These are phyloP conservation scores for Candida frijolesensis DNA, from an alignment of 1,139 yeast genomes.

Conservation along the genomic window DNA sequence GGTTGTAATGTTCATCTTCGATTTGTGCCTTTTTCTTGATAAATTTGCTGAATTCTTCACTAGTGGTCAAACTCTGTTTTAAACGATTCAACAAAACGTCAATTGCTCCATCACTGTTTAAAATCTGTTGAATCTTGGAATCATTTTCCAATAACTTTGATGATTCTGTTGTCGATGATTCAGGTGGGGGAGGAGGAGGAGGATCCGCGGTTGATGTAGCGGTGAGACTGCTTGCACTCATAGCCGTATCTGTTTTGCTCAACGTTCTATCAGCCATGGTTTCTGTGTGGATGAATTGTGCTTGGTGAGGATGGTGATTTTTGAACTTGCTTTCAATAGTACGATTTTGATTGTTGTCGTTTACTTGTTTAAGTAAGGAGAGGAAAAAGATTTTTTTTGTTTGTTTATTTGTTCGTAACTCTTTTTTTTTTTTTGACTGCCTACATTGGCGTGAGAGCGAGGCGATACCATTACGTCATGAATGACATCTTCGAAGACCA, in stretches of 20 bases:
- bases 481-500: background rate
- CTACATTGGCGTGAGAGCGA: background rate
- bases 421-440: background rate
- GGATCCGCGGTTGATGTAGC: background rate
- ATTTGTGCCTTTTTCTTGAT: slow-evolving; percentile 75
- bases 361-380: background rate
- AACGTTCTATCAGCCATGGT: slow-evolving; percentile 4
- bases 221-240: slow-evolving; percentile 3
- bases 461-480: background rate
- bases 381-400: background rate
- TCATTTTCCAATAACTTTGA: slow-evolving; percentile 14
- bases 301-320: background rate
- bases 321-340: background rate
- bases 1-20: slow-evolving; percentile 79
- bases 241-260: background rate
- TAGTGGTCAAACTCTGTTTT: slow-evolving; percentile 77
- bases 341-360: background rate
- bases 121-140: slow-evolving; percentile 27
- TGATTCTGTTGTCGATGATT: slow-evolving; percentile 7
- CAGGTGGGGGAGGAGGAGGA: background rate
- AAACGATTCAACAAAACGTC: slow-evolving; percentile 71
- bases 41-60: slow-evolving; percentile 82
- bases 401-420: background rate
- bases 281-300: background rate
- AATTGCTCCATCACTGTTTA: slow-evolving; percentile 47